Percentiles rank a stretch among this genome's conserved stretches.
Evolutionary conservation across 805 yeast genomes (phyloP).

Genomic region (Teunomyces pallodes): DNA sequence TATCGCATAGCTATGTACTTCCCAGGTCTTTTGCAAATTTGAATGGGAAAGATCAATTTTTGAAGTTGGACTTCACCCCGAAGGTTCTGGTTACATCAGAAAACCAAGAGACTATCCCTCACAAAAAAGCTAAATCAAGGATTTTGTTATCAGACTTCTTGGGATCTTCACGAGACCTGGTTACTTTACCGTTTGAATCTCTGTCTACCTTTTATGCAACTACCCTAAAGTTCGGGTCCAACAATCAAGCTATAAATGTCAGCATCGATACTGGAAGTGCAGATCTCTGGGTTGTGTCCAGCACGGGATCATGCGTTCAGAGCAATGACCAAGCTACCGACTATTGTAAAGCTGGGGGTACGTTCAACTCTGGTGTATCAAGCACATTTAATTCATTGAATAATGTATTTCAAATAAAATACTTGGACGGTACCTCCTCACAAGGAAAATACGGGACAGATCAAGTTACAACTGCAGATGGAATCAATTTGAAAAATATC

Average conservation of each 20-base stretch:
- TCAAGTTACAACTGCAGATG: conserved; percentile 4
- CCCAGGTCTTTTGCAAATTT: not conserved
- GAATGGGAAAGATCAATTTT: not conserved
- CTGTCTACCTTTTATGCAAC: not conserved
- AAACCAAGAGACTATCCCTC: not conserved
- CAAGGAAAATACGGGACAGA: conserved; percentile 9
- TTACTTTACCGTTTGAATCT: not conserved
- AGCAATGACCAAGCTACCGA: not conserved
- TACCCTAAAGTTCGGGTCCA: conserved; percentile 6
- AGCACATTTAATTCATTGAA: not conserved
- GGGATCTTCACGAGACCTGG: not conserved
- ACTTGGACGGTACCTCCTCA: conserved; percentile 6
- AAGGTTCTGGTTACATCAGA: not conserved
- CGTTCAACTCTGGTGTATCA: conserved; percentile 5
- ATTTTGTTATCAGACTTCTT: not conserved
- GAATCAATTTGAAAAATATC: conserved; percentile 2
- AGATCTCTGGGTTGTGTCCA: conserved; percentile 9
- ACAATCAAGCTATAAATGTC: conserved; percentile 8
- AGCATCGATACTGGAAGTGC: conserved; percentile 11
- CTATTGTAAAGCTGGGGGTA: conserved; percentile 3
- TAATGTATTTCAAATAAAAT: not conserved
- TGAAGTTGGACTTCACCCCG: not conserved
- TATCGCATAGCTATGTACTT: not conserved
- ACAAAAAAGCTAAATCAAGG: not conserved
- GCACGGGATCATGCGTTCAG: conserved; percentile 2